Base-by-base conservation (phyloP, 257 asterid genomes). In the Fraxinus pennsylvanica region DNA sequence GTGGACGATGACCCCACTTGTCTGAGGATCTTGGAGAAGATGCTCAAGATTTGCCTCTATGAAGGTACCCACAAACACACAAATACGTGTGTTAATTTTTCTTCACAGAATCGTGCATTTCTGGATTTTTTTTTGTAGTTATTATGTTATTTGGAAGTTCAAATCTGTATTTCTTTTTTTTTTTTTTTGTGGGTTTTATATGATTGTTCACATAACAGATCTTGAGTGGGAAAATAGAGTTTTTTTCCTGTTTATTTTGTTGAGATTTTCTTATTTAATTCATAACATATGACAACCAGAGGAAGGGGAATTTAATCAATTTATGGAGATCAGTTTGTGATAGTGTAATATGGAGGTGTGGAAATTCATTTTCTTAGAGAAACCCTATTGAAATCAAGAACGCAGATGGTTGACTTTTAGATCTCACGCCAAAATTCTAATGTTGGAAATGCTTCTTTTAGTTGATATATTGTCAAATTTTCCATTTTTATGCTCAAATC, bases 1-100 rank as follows among this genome's bases (percentile, higher is more conserved):
- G 99, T 93, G 66, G 99, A 96, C 80, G 98, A 96, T 85, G 98
- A 96, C 88, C 97, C 91, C 61, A 93, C 95, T 75, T 93, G 99
- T 65, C 89, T 96, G 38, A 87, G 74, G 91, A 96, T 93, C 90
- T 89, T 96, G 89, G 98, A 92, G 81, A 89, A 91, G 90, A 96
- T 96, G 98, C 96, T 93, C 0, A 85, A 76, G 72, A 89, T 82
- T 77, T 96, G 99, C 76, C 88, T 71, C 33, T 93, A 96, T 79
- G 88, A 96, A 90, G 98, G 99, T 96, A 80, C 41, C 43, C 52
- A 25, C 30, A 13, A 27, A 52, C 77, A 68, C 71, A 32, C 52
- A 32, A 72, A 9, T 3, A 30, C 22, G 27, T 43, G 52, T 68
- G 22, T 19, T 1, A 70, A 36, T 57, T 72, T 83, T 73, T 22